Evolutionary conservation across 2,329 filamentous ascomycete species (phyloP).

Genomic region (Aspergillus quadricinctus): DNA sequence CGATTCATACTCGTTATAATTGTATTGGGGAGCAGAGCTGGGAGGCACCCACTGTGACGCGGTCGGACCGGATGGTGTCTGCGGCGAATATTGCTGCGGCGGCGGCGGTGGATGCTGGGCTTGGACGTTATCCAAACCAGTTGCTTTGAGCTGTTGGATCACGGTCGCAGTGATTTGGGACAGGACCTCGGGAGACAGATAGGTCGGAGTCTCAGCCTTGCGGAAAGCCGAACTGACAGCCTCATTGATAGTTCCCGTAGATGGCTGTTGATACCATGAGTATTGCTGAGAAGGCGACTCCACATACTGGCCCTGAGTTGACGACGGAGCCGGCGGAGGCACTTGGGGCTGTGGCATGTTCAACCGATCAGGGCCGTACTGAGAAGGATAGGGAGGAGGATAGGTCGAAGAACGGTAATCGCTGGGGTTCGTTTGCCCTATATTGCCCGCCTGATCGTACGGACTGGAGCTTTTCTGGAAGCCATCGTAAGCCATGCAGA

Average conservation of each 20-base stretch:
- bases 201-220: constrained; percentile 45
- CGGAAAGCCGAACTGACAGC: constrained; percentile 55
- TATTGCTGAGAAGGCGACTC: constrained; percentile 16
- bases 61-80: constrained; percentile 14
- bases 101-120: constrained; percentile 18
- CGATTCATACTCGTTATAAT: constrained; percentile 13
- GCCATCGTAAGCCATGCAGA: constrained; percentile 41
- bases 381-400: constrained; percentile 30
- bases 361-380: constrained; percentile 26
- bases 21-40: constrained; percentile 10
- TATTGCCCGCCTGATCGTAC: constrained; percentile 25
- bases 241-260: constrained; percentile 48
- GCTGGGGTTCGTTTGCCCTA: constrained; percentile 17
- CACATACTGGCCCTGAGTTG: constrained; percentile 16
- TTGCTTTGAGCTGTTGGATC: constrained; percentile 54
- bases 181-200: constrained; percentile 57
- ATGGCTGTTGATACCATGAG: constrained; percentile 17
- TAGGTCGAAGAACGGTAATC: constrained; percentile 23
- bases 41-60: constrained; percentile 20
- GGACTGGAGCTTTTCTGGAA: constrained; percentile 30
- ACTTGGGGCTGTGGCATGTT: constrained; percentile 36
- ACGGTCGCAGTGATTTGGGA: constrained; percentile 57
- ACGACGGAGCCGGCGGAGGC: constrained; percentile 16
- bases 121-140: constrained; percentile 35
- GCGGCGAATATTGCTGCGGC: constrained; percentile 25